A percentile compares a stretch with the other conserved stretches of the same genome.
Evolutionary conservation across 768 basidiomycete species (phyloP).

Genomic region (Boletus bicolor): DNA sequence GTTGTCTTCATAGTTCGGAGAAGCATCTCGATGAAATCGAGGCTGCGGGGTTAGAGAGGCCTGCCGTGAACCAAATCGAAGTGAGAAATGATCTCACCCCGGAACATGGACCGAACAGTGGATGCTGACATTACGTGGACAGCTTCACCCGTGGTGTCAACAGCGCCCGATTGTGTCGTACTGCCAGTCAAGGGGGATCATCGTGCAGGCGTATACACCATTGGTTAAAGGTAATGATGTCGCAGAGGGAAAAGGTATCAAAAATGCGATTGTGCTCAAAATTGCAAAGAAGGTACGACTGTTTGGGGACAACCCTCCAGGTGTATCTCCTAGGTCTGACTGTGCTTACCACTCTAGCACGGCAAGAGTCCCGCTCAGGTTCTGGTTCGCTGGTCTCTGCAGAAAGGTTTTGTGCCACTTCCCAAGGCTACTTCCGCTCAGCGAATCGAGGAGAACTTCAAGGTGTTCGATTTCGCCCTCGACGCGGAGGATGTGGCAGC

Average conservation of each 20-base stretch:
- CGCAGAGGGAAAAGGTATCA: conserved; percentile 33
- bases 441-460: conserved; percentile 69
- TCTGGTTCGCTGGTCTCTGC: conserved; percentile 51
- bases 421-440: conserved; percentile 69
- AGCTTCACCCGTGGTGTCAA: conserved; percentile 81
- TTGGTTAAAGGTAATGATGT: conserved; percentile 47
- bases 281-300: conserved; percentile 54
- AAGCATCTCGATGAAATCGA: conserved; percentile 26
- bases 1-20: conserved; percentile 18
- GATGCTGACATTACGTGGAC: not conserved
- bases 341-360: conserved; percentile 18
- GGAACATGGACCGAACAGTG: not conserved
- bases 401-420: conserved; percentile 59
- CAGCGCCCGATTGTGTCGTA: conserved; percentile 73
- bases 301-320: not conserved
- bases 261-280: conserved; percentile 45
- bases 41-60: conserved; percentile 24
- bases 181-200: conserved; percentile 55
- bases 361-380: conserved; percentile 38
- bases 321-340: not conserved
- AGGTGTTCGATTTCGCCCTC: conserved; percentile 74
- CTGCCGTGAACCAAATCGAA: conserved; percentile 31
- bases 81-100: conserved; percentile 4
- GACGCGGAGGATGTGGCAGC: conserved; percentile 55
- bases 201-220: conserved; percentile 72